A percentile compares a stretch with the other conserved stretches of the same genome.
These are phyloP conservation scores for Malassezia dermatis DNA, from an alignment of 1,284 basidiomycete species.

Conservation along the genomic window DNA sequence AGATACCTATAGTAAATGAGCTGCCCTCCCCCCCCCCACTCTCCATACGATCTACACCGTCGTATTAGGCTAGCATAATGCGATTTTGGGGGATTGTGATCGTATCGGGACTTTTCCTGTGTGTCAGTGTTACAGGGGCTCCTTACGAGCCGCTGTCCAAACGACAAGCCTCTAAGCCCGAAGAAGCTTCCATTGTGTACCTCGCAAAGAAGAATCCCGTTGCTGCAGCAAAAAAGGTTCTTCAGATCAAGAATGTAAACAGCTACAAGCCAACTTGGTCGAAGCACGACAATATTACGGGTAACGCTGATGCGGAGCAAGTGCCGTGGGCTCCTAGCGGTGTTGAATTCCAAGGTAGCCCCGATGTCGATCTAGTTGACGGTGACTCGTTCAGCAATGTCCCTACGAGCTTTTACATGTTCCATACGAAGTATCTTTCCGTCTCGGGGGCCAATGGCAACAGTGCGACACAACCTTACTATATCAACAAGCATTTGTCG, in stretches of 20 bases:
- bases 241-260: conserved; percentile 20
- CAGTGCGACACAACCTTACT: conserved; percentile 23
- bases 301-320: conserved; percentile 17
- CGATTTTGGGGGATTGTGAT: not conserved
- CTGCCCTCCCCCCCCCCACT: too few relatives aligned
- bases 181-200: not conserved
- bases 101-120: not conserved
- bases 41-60: too few relatives aligned
- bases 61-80: not conserved
- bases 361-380: conserved; percentile 18
- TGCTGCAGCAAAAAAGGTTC: conserved; percentile 25
- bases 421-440: conserved; percentile 28
- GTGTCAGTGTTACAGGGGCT: not conserved
- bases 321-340: conserved; percentile 26
- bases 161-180: not conserved
- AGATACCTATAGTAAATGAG: not conserved
- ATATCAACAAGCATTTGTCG: conserved; percentile 24
- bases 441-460: conserved; percentile 4
- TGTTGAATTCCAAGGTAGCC: conserved; percentile 20
- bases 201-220: conserved; percentile 21
- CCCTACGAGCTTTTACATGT: conserved; percentile 22
- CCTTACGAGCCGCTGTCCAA: not conserved
- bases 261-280: conserved; percentile 12
- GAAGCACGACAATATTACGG: conserved; percentile 17
- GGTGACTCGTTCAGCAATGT: conserved; percentile 50